Base-by-base conservation (phyloP, 129 eudicot genomes). In the Tagetes patula region DNA sequence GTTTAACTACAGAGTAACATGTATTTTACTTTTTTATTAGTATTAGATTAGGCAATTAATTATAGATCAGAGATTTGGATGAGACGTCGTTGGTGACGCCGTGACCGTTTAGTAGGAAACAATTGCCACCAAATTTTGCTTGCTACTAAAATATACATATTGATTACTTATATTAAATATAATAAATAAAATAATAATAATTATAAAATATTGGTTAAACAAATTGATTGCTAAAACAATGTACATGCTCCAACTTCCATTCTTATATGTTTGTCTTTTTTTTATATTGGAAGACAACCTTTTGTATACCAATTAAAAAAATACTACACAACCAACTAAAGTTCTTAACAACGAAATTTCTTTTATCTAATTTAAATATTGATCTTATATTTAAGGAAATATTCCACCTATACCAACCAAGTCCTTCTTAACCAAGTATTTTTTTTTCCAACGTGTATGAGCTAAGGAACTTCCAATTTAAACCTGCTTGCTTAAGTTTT, bases 21-120 rank as follows among this genome's bases (percentile, higher is more conserved):
- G 0, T 20, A 20, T 20, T 20, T 20, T 20, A 20, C n/a, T 20
- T 20, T 20, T 20, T 20, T 20, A 20, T 20, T 20, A n/a, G n/a
- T n/a, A n/a, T n/a, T n/a, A n/a, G n/a, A n/a, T n/a, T n/a, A n/a
- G n/a, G n/a, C n/a, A n/a, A 20, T 20, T 20, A 20, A 20, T 20
- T 65, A 65, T 50, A 50, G 69, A 65, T 20, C 0, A 13, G 50
- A 42, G 54, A 66, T 39, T 27, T 48, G 5, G 5, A 39, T 2
- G 71, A 5, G 42, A 27, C 32, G 42, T 46, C 72, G 58, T 67
- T 54, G 71, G 71, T 66, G 71, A 39, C 71, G 31, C 41, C 58
- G 56, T 45, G 71, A 43, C 20, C 20, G 13, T 69, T 69, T 34
- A 49, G 61, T 69, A 49, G 45, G 73, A 69, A 69, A 69, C 47